A percentile compares a stretch with the other conserved stretches of the same genome.
Conservation (phyloP, 495 filamentous ascomycete species). For the Penicillium taxi region DNA sequence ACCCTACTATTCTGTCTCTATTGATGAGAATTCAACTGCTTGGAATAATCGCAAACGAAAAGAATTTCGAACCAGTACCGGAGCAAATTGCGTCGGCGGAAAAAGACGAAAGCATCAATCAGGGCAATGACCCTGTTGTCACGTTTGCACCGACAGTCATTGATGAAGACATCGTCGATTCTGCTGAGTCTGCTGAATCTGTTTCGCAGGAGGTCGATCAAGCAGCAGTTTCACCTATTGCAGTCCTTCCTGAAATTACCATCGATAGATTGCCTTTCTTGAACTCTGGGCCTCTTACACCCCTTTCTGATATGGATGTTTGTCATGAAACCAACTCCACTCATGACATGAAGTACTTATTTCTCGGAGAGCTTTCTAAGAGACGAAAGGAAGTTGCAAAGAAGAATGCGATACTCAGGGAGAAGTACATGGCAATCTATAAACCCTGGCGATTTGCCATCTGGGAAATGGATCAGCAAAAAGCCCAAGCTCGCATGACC, state of each 20-base stretch:
- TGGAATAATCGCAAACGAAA: slow-evolving; percentile 30
- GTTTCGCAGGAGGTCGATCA: too few species aligned
- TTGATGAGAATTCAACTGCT: slow-evolving; percentile 41
- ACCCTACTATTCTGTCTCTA: slow-evolving; percentile 37
- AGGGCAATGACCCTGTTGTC: slow-evolving; percentile 7
- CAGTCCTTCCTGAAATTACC: slow-evolving; percentile 10
- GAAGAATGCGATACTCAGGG: slow-evolving; percentile 34
- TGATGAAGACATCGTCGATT: not conserved
- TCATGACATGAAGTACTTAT: slow-evolving; percentile 31
- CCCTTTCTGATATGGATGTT: slow-evolving; percentile 43
- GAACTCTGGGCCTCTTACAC: slow-evolving; percentile 38
- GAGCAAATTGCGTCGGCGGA: slow-evolving; percentile 11
- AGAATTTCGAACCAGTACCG: not conserved
- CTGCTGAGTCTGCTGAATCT: slow-evolving; percentile 10
- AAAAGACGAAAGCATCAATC: slow-evolving; percentile 1
- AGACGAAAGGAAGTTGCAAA: slow-evolving; percentile 34
- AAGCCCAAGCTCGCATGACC: slow-evolving; percentile 45
- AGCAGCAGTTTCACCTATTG: slow-evolving; percentile 7
- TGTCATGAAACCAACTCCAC: slow-evolving; percentile 34
- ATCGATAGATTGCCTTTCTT: slow-evolving; percentile 45
- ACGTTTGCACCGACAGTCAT: slow-evolving; percentile 7
- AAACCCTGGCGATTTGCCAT: slow-evolving; percentile 42
- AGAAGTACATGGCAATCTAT: slow-evolving; percentile 38
- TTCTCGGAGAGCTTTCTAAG: slow-evolving; percentile 30
- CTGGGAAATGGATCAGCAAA: slow-evolving; percentile 55